Evolutionary conservation across 2,329 filamentous ascomycete genomes (phyloP).

Genomic region (Thielaviopsis musarum): DNA sequence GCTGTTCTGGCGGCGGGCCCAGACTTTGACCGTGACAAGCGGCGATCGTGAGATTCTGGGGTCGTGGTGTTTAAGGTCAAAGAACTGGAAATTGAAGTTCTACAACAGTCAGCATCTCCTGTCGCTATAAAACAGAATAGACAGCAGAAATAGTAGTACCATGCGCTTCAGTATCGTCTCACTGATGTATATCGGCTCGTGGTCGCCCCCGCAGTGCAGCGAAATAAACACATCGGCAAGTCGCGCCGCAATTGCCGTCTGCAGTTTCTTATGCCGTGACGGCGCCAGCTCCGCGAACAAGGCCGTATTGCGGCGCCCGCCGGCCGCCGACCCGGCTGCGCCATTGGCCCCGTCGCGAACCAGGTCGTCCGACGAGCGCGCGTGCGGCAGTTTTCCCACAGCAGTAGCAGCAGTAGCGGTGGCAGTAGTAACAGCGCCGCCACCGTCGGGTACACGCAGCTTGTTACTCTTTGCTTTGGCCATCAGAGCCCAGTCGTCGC

Average conservation of each 20-base stretch:
- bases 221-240: slow-evolving; percentile 83
- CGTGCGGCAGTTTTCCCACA: slow-evolving; percentile 32
- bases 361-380: slow-evolving; percentile 34
- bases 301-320: slow-evolving; percentile 23
- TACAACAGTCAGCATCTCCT: slow-evolving; percentile 16
- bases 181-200: slow-evolving; percentile 76
- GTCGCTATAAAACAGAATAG: not conserved
- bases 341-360: not conserved
- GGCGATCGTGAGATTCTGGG: slow-evolving; percentile 49
- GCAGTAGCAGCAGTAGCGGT: too few relatives aligned
- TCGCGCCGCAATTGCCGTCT: slow-evolving; percentile 54
- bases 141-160: slow-evolving; percentile 20
- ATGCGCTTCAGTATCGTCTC: slow-evolving; percentile 66
- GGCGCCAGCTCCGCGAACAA: slow-evolving; percentile 23
- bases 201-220: slow-evolving; percentile 44
- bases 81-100: slow-evolving; percentile 81
- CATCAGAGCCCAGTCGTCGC: slow-evolving; percentile 63
- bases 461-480: slow-evolving; percentile 36
- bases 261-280: slow-evolving; percentile 52
- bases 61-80: slow-evolving; percentile 52
- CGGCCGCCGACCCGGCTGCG: not conserved
- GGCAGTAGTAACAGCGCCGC: too few relatives aligned
- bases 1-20: slow-evolving; percentile 42
- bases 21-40: slow-evolving; percentile 52
- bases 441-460: slow-evolving; percentile 24